Evolutionary conservation across 2,329 filamentous ascomycete species (phyloP), one percentile per base, ranked within the genome.

Genomic region (Claviceps monticola): DNA sequence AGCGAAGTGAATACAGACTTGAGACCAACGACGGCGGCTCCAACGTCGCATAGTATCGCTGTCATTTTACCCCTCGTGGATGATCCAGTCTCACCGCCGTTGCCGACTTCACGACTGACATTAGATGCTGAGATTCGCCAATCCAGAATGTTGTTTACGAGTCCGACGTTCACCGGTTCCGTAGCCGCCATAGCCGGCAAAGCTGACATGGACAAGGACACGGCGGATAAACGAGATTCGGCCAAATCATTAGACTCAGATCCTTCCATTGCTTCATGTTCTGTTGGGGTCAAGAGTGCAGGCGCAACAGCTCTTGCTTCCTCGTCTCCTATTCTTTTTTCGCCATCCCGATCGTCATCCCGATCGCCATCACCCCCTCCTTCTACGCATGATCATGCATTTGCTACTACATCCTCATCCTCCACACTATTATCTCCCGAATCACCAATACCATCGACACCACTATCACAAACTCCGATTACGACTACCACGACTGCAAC

Each of bases 151-250:
- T 64, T 71, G 42, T 71, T 71, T 53, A 64, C 60, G 38, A 66
- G 63, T 38, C 60, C 66, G 5, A 68, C 65, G 39, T 70, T 70
- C 50, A 67, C 65, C 23, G 62, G 65, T 1, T 69, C 66, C 14
- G 60, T 74, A 4, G 68, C 67, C 11, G 66, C 68, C 46, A 61
- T 69, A n/a, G 60, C 61, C 2, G 62, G 66, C 34, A 58, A 62
- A 49, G 60, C 62, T 44, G 59, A 60, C 16, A 51, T 58, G 6
- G 58, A 61, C 16, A 53, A 57, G 8, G 57, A 61, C 49, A 55
- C 59, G 29, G 50, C 59, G 26, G 65, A 69, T 49, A 75, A 74
- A 53, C 72, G 73, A 49, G 74, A 78, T 56, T 78, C 75, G n/a
- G 72, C 67, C 43, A 76, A 74, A 58, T 70, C 74, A 37, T 57